Percentiles rank a stretch among this genome's conserved stretches.
These are phyloP conservation scores for Irpex rosettiformis DNA, from an alignment of 1,284 basidiomycete genomes.

Conservation along the genomic window DNA sequence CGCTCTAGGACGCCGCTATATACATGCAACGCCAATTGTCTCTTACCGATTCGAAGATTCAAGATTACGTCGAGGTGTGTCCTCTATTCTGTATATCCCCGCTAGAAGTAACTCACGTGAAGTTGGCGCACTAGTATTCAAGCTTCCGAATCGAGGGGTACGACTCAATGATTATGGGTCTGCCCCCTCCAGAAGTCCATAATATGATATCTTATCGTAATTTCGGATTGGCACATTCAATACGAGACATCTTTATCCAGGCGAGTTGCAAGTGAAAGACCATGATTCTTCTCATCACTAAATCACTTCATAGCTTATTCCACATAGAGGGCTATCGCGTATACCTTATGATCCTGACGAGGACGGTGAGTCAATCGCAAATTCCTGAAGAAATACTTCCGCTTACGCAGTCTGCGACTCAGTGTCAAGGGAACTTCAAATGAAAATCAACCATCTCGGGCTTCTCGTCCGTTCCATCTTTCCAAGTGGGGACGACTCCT, in stretches of 20 bases:
- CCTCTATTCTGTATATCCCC: not conserved
- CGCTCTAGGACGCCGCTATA: constrained; percentile 39
- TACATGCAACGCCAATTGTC: constrained; percentile 45
- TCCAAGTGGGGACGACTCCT: constrained; percentile 20
- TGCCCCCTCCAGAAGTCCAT: constrained; percentile 36
- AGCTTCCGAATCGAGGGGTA: constrained; percentile 40
- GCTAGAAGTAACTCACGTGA: no score
- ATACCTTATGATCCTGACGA: constrained; percentile 5
- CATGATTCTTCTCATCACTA: not conserved
- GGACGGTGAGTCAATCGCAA: not conserved
- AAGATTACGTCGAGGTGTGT: constrained; percentile 49
- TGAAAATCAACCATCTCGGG: constrained; percentile 27
- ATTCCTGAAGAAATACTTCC: not conserved
- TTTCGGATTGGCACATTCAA: constrained; percentile 13
- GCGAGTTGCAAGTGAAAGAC: constrained; percentile 2
- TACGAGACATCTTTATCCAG: constrained; percentile 11
- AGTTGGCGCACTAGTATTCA: constrained; percentile 32
- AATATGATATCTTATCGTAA: constrained; percentile 5
- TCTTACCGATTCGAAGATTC: constrained; percentile 39
- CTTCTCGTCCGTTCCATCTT: constrained; percentile 37
- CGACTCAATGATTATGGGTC: constrained; percentile 44
- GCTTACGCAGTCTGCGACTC: constrained; percentile 1
- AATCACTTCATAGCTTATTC: constrained; percentile 6
- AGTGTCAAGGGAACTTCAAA: constrained; percentile 15
- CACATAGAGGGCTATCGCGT: constrained; percentile 4